Evolutionary conservation across 208 protist species (phyloP).

Genomic region (Acanthamoeba castellanii): DNA sequence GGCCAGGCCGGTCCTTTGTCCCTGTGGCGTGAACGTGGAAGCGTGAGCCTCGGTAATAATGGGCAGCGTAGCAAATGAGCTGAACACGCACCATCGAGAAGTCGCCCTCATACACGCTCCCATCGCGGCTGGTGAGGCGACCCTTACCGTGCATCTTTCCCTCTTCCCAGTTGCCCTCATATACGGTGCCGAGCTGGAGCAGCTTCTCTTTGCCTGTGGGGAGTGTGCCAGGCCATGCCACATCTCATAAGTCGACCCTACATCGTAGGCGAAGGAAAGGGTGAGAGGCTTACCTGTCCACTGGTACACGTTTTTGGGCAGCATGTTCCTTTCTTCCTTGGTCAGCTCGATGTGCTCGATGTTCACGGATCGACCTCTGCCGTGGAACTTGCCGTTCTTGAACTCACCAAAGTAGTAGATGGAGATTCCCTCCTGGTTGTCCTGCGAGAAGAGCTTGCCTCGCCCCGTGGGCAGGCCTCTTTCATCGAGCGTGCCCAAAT

Average conservation of each 20-base stretch:
- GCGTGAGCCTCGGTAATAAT: not conserved
- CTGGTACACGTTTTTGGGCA: slow-evolving; percentile 31
- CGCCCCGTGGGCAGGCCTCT: not conserved
- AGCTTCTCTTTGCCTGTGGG: slow-evolving; percentile 39
- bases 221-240: not conserved
- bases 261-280: not conserved
- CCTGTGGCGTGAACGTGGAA: not conserved
- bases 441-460: slow-evolving; percentile 47
- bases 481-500: slow-evolving; percentile 15
- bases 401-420: slow-evolving; percentile 55
- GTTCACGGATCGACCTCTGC: slow-evolving; percentile 38
- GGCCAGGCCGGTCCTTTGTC: not conserved
- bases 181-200: slow-evolving; percentile 28
- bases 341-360: slow-evolving; percentile 22
- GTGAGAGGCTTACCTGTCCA: not conserved
- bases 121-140: not conserved
- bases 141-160: slow-evolving; percentile 28
- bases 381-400: slow-evolving; percentile 51
- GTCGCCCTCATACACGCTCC: slow-evolving; percentile 49
- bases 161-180: slow-evolving; percentile 51
- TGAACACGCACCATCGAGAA: not conserved
- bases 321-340: not conserved
- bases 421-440: not conserved
- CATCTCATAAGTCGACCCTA: not conserved
- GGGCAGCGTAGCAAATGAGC: not conserved